Percentiles rank a stretch among this genome's conserved stretches.
Evolutionary conservation across 2,329 filamentous ascomycete species (phyloP).

Genomic region (Sphaerostilbella broomeana): DNA sequence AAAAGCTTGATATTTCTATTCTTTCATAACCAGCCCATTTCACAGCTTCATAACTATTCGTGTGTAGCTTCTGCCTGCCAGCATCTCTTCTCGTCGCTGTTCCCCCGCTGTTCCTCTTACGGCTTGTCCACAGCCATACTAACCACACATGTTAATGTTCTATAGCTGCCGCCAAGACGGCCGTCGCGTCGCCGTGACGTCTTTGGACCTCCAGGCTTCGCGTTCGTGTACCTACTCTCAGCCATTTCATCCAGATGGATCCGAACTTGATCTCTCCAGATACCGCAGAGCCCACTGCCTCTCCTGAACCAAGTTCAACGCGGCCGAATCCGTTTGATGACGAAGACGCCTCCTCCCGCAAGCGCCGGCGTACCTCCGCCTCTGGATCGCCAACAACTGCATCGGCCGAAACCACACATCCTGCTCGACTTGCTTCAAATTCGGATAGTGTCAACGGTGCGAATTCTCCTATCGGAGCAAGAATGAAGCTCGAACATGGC

Average conservation of each 20-base stretch:
- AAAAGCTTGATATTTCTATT: slow-evolving; percentile 14
- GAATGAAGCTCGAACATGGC: slow-evolving; percentile 31
- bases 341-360: slow-evolving; percentile 48
- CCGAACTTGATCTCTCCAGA: slow-evolving; percentile 42
- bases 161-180: slow-evolving; percentile 47
- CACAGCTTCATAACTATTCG: neutral
- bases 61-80: neutral
- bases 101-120: slow-evolving; percentile 2
- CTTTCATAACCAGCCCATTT: neutral
- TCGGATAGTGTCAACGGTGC: slow-evolving; percentile 26
- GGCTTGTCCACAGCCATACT: slow-evolving; percentile 12
- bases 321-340: slow-evolving; percentile 61
- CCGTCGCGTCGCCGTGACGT: slow-evolving; percentile 46
- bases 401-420: slow-evolving; percentile 40
- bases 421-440: slow-evolving; percentile 27
- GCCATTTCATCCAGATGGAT: slow-evolving; percentile 47
- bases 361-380: slow-evolving; percentile 55
- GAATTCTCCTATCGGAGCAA: slow-evolving; percentile 23
- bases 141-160: slow-evolving; percentile 52
- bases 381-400: slow-evolving; percentile 48
- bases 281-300: slow-evolving; percentile 52
- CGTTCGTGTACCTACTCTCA: slow-evolving; percentile 30
- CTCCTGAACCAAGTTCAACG: slow-evolving; percentile 56
- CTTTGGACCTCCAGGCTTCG: slow-evolving; percentile 40
- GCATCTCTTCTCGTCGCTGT: neutral